Conservation (phyloP, 768 basidiomycete species). For the Phaeolepiota aurea region DNA sequence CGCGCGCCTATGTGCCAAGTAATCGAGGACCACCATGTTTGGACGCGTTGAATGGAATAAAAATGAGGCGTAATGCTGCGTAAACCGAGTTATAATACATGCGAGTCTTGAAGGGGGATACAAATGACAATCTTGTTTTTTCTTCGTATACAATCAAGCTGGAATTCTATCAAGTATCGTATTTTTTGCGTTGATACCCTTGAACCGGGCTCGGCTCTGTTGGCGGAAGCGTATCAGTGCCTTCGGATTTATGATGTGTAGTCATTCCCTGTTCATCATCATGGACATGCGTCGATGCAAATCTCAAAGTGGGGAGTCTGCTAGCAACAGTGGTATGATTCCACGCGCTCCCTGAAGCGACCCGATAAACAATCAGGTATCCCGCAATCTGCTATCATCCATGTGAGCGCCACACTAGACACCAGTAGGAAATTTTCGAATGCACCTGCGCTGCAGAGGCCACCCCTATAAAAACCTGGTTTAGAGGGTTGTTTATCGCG, state of each 20-base stretch:
- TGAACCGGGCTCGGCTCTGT: background rate
- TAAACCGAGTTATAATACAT: no score
- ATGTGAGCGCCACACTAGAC: background rate
- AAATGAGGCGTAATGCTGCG: no score
- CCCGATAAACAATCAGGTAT: conserved; percentile 39
- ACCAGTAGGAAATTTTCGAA: no score
- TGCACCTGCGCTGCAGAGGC: conserved; percentile 26
- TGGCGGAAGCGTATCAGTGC: background rate
- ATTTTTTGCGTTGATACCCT: background rate
- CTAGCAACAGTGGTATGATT: conserved; percentile 16
- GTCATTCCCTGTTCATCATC: no score
- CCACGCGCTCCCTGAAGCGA: conserved; percentile 39
- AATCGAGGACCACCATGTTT: no score
- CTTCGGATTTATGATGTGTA: background rate
- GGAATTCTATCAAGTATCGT: background rate
- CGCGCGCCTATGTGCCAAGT: background rate
- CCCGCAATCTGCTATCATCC: conserved; percentile 32
- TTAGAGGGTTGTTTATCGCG: conserved; percentile 27
- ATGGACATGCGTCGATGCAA: no score
- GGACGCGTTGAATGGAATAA: no score
- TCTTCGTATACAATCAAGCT: no score
- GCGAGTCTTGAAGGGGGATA: no score
- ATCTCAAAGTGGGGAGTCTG: conserved; percentile 10
- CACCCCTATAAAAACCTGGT: conserved; percentile 27
- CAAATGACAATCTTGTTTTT: no score